Evolutionary conservation across 139 green algal genomes (phyloP), one percentile per base, ranked within the genome.

Genomic region (Bryopsis sp.): DNA sequence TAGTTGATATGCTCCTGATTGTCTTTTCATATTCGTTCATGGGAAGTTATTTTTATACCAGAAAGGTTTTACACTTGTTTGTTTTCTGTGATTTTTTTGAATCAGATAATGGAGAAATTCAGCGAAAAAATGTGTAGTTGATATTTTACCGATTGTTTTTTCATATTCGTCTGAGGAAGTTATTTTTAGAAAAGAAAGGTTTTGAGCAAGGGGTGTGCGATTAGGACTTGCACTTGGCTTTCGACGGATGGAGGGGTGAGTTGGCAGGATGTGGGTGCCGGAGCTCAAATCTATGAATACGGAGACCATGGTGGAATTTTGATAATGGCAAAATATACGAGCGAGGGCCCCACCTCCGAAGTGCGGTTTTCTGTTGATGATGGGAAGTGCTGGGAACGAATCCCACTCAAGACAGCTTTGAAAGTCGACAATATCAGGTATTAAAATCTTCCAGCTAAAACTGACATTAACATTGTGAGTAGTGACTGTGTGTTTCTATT

Each of bases 291-390:
- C 70, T 97, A 92, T 71, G 92, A 97, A 81, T 94, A 89, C 70
- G 90, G 91, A 19, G 89, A 97, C 76, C 83, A 88, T 72, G 93
- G 93, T 7, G 87, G 88, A n/a, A 54, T 96, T 6, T 79, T 98
- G 26, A 75, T 96, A 15, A 88, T 95, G 80, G 83, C 86, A 0
- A 73, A 71, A 19, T 85, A 97, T 72, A 64, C 82, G 59, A 70
- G 71, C 7, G 68, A n/a, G 19, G 73, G 73, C 2, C 48, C 64
- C 19, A 81, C 75, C 11, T 37, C 64, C 48, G 63, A 75, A 57
- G 57, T 97, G 15, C 32, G 64, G 29, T 94, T 96, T 75, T 89
- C 78, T 24, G 47, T 85, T 8, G 90, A 98, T 74, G 81, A 92
- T 47, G 93, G 93, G 31, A 34, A 47, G 36, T 94, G 85, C 81